A percentile compares a stretch with the other conserved stretches of the same genome.
Evolutionary conservation across 78 protist genomes (phyloP).

Genomic region (Capsaspora owczarzaki): DNA sequence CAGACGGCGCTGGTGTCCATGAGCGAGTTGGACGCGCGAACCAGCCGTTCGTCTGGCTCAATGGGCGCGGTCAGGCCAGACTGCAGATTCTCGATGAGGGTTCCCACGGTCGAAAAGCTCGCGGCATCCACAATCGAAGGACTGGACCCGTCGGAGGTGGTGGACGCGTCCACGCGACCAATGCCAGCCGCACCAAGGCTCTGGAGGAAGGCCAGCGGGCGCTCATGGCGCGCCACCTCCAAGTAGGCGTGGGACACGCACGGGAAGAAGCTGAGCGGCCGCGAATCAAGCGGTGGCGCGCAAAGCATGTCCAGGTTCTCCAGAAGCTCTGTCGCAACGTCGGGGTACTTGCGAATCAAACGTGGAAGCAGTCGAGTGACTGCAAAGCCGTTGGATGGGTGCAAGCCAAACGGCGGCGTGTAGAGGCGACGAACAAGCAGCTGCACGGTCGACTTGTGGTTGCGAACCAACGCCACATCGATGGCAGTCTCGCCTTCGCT

Average conservation of each 20-base stretch:
- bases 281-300: neutral
- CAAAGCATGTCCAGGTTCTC: neutral
- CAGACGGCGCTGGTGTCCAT: no score
- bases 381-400: neutral
- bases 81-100: no score
- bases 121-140: no score
- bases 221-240: no score
- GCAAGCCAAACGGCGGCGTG: neutral
- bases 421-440: neutral
- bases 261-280: neutral
- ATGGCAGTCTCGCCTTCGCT: neutral
- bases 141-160: no score
- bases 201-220: no score
- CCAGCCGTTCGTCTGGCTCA: no score
- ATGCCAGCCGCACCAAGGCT: no score
- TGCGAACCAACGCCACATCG: neutral
- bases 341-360: neutral
- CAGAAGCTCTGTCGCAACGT: neutral
- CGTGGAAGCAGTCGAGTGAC: neutral
- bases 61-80: no score
- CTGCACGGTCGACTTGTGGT: neutral
- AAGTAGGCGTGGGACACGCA: neutral
- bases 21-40: no score
- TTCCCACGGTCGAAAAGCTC: no score
- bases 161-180: no score